Conservation (phyloP, 2,329 filamentous ascomycete genomes). For the Balansia obtecta region DNA sequence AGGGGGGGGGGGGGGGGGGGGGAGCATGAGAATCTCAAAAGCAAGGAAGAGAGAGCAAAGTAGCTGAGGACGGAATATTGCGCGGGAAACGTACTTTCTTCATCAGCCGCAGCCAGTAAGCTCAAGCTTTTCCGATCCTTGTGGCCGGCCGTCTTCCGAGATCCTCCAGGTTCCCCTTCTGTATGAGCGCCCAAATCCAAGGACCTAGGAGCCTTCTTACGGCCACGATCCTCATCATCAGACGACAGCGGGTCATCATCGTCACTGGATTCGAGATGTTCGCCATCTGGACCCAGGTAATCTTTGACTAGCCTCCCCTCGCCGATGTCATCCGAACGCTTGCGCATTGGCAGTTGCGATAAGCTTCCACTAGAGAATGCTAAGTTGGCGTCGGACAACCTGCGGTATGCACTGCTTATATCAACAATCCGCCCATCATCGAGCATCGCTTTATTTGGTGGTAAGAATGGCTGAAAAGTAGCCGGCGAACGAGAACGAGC, state of each 20-base stretch:
- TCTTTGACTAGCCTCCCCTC: conserved; percentile 54
- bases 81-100: conserved; percentile 52
- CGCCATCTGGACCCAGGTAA: conserved; percentile 52
- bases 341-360: conserved; percentile 46
- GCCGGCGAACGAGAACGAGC: conserved; percentile 27
- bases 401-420: conserved; percentile 56
- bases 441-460: conserved; percentile 32
- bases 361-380: conserved; percentile 51
- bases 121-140: conserved; percentile 38
- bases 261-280: conserved; percentile 56
- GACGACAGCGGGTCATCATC: conserved; percentile 53
- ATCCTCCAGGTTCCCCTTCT: conserved; percentile 22
- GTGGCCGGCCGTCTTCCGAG: conserved; percentile 19
- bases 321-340: conserved; percentile 29
- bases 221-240: conserved; percentile 56
- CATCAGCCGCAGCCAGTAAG: conserved; percentile 61
- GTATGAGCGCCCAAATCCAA: conserved; percentile 28
- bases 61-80: not conserved
- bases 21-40: not conserved
- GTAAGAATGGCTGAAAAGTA: conserved; percentile 14
- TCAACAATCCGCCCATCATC: conserved; percentile 52
- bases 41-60: not conserved
- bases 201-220: conserved; percentile 40
- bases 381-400: conserved; percentile 59
- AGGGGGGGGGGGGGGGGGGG: no score